Conservation (phyloP, 2,329 filamentous ascomycete species). For the Curvularia hawaiiensis region DNA sequence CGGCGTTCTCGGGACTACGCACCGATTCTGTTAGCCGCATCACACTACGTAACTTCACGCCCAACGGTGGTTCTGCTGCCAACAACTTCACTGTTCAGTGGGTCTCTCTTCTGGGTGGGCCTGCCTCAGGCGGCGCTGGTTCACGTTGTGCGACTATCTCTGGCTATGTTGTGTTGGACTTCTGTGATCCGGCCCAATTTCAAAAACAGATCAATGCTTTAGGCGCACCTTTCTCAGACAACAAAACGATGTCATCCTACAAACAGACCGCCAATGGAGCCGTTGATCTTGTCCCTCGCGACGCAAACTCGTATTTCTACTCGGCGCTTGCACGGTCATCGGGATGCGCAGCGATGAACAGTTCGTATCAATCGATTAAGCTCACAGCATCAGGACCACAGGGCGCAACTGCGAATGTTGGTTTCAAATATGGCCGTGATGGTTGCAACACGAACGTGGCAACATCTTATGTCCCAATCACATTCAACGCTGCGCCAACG, state of each 20-base stretch:
- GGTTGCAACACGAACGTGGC: constrained; percentile 9
- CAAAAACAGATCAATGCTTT: constrained; percentile 11
- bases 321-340: constrained; percentile 4
- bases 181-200: constrained; percentile 11
- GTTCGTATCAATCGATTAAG: constrained; percentile 10
- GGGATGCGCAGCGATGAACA: constrained; percentile 8
- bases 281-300: constrained; percentile 9
- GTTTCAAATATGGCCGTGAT: constrained; percentile 9
- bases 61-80: constrained; percentile 8
- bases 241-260: constrained; percentile 10
- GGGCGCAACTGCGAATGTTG: constrained; percentile 8
- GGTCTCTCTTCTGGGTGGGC: constrained; percentile 11
- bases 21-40: constrained; percentile 8
- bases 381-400: constrained; percentile 10
- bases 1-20: constrained; percentile 10
- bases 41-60: constrained; percentile 12
- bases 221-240: constrained; percentile 7
- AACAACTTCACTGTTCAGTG: constrained; percentile 11
- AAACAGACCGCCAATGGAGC: constrained; percentile 7
- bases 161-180: constrained; percentile 13
- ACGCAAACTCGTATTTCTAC: constrained; percentile 7
- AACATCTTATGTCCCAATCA: constrained; percentile 13
- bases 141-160: constrained; percentile 6
- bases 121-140: background rate
- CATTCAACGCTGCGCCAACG: constrained; percentile 6